Conservation (phyloP, 176 grass and related monocot species). For the Musa schizocarpa region DNA sequence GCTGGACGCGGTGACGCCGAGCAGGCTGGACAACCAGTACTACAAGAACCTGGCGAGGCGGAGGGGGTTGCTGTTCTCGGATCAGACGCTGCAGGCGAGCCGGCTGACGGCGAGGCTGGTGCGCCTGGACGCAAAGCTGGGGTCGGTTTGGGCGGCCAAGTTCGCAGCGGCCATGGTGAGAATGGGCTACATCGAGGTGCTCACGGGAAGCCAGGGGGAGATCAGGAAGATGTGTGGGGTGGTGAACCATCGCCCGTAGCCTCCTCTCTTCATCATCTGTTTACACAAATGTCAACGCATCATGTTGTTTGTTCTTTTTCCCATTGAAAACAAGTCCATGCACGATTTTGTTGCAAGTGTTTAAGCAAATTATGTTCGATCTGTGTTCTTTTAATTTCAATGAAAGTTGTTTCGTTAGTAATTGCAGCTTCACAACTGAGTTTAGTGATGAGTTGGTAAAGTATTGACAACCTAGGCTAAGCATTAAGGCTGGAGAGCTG, state of each 20-base stretch:
- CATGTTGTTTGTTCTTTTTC: too few relatives aligned
- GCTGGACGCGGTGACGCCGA: slow-evolving; percentile 32
- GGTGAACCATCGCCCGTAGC: slow-evolving; percentile 12
- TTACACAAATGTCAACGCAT: too few relatives aligned
- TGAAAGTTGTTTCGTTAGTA: too few relatives aligned
- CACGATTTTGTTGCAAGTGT: too few relatives aligned
- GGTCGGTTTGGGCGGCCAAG: slow-evolving; percentile 12
- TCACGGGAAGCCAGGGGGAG: slow-evolving; percentile 40
- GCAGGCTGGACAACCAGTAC: slow-evolving; percentile 36
- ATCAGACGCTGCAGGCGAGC: slow-evolving; percentile 20
- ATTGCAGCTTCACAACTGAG: too few relatives aligned
- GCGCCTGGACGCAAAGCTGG: not conserved
- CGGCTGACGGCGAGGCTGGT: slow-evolving; percentile 18
- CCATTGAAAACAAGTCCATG: too few relatives aligned
- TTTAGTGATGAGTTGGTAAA: too few relatives aligned
- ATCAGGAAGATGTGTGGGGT: slow-evolving; percentile 40
- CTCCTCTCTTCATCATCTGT: too few relatives aligned
- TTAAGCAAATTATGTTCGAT: too few relatives aligned
- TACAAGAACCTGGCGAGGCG: slow-evolving; percentile 33
- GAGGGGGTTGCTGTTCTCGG: slow-evolving; percentile 27
- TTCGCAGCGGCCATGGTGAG: slow-evolving; percentile 59
- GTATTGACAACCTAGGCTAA: too few relatives aligned
- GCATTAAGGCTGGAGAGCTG: too few relatives aligned
- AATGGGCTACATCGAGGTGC: slow-evolving; percentile 54
- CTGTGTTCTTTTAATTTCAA: too few relatives aligned